Conservation (phyloP, 208 protist genomes). For the Sergeia podlipaevii region DNA sequence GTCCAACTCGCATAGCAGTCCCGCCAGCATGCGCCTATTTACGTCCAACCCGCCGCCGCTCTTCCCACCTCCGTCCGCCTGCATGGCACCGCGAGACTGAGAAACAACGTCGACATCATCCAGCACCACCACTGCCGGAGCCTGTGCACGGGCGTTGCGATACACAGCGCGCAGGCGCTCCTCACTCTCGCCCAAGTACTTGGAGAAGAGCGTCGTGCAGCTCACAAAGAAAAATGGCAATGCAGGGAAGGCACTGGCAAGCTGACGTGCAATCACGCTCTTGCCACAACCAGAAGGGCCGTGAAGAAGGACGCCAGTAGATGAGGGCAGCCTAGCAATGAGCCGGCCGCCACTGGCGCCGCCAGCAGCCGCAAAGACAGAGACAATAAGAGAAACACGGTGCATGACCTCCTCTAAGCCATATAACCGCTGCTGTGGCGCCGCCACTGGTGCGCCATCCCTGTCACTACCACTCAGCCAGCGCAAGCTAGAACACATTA, state of each 20-base stretch:
- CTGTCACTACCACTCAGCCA: neutral
- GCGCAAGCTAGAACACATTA: too few species aligned
- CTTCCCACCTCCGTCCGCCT: slow-evolving; percentile 4
- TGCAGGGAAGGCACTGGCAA: slow-evolving; percentile 28
- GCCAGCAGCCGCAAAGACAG: slow-evolving; percentile 21
- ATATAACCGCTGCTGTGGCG: slow-evolving; percentile 22
- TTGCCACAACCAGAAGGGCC: slow-evolving; percentile 84
- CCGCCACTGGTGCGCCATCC: too few species aligned
- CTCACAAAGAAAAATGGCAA: slow-evolving; percentile 58
- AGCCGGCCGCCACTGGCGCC: slow-evolving; percentile 14
- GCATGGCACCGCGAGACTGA: slow-evolving; percentile 45
- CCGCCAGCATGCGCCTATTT: slow-evolving; percentile 88
- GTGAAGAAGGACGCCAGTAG: slow-evolving; percentile 80
- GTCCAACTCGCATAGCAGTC: slow-evolving; percentile 97
- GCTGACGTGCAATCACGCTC: slow-evolving; percentile 42
- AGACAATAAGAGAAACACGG: slow-evolving; percentile 35
- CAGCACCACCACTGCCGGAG: slow-evolving; percentile 82
- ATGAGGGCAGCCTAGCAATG: slow-evolving; percentile 26
- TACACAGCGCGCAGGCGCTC: slow-evolving; percentile 78
- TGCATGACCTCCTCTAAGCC: slow-evolving; percentile 33
- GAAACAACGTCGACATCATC: slow-evolving; percentile 85
- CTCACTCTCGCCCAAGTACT: slow-evolving; percentile 90
- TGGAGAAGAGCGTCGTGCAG: slow-evolving; percentile 80
- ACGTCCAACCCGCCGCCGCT: slow-evolving; percentile 42
- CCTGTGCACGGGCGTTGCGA: slow-evolving; percentile 31